A percentile compares a stretch with the other conserved stretches of the same genome.
Conservation (phyloP, 495 filamentous ascomycete genomes). For the Penicillium roqueforti region DNA sequence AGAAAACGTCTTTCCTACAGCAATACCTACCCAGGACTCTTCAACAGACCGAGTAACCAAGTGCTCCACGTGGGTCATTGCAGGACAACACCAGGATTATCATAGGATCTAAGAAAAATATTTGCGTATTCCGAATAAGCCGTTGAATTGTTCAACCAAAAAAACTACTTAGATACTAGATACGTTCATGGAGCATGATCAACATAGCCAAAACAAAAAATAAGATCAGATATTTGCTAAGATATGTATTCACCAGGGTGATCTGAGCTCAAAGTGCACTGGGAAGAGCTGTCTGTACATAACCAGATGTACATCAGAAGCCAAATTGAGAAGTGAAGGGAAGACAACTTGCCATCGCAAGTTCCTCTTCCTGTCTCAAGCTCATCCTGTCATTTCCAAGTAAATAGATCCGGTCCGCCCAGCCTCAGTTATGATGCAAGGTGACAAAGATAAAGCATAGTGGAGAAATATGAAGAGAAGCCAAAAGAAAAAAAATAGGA, state of each 20-base stretch:
- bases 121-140: neutral
- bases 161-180: neutral
- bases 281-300: conserved; percentile 4
- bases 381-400: neutral
- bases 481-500: conserved; percentile 11
- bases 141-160: neutral
- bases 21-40: neutral
- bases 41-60: neutral
- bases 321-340: neutral
- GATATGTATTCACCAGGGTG: neutral
- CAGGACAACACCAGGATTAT: neutral
- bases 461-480: conserved; percentile 1
- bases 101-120: neutral
- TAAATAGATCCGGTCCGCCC: neutral
- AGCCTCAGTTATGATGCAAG: neutral
- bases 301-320: conserved; percentile 10
- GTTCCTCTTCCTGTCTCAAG: neutral
- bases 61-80: neutral
- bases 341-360: neutral
- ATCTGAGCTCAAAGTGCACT: neutral
- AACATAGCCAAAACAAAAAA: conserved; percentile 8
- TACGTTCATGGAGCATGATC: conserved; percentile 1
- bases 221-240: conserved; percentile 1
- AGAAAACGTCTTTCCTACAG: neutral
- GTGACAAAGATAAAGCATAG: conserved; percentile 2